Conservation (phyloP, 2,329 filamentous ascomycete species). For the Fusarium sp. region DNA sequence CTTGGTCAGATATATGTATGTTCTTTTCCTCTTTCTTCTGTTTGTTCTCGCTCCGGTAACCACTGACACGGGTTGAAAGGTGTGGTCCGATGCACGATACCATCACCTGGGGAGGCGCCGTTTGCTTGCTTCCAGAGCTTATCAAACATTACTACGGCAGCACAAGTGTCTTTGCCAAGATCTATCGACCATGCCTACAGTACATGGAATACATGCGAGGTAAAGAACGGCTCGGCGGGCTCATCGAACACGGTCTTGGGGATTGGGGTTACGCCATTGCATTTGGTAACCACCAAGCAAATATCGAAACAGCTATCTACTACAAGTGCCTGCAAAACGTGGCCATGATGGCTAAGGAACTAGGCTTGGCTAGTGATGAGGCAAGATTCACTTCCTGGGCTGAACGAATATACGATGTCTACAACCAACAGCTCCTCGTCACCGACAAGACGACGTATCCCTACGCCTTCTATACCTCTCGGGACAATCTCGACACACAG, state of each 20-base stretch:
- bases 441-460: constrained; percentile 43
- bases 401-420: constrained; percentile 44
- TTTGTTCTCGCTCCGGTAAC: neutral
- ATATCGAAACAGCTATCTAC: constrained; percentile 55
- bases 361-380: constrained; percentile 40
- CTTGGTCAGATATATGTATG: constrained; percentile 54
- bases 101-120: constrained; percentile 54
- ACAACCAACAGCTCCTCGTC: constrained; percentile 48
- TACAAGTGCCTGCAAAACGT: constrained; percentile 51
- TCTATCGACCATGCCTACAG: constrained; percentile 49
- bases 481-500: constrained; percentile 43
- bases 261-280: constrained; percentile 55
- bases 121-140: constrained; percentile 50
- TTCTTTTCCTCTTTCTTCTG: neutral
- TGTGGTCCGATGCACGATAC: constrained; percentile 58
- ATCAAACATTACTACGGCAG: constrained; percentile 52
- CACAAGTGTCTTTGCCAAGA: constrained; percentile 48
- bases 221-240: constrained; percentile 51
- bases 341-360: constrained; percentile 48
- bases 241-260: constrained; percentile 54
- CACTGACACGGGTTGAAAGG: constrained; percentile 32
- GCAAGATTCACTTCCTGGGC: constrained; percentile 41
- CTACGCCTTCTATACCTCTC: constrained; percentile 51
- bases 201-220: constrained; percentile 54
- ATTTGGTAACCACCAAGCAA: constrained; percentile 54